These are phyloP conservation scores for Diaporthe helianthi DNA, from an alignment of 2,329 filamentous ascomycete species.

Conservation along the genomic window DNA sequence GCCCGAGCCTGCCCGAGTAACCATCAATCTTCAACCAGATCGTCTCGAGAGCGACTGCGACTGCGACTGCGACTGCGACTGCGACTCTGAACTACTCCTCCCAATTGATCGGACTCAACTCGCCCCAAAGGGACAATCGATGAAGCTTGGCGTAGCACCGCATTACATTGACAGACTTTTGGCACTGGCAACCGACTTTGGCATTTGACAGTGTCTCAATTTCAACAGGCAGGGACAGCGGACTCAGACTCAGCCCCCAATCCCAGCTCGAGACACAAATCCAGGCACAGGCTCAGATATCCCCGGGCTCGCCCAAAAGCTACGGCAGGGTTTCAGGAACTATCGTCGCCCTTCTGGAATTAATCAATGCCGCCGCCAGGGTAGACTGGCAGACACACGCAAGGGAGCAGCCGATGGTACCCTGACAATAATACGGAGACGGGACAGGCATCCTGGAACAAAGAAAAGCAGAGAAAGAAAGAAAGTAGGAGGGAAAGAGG, in stretches of 20 bases:
- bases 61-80: slow-evolving; percentile 5
- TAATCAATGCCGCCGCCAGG: slow-evolving; percentile 23
- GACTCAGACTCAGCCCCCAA: not conserved
- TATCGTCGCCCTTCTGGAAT: slow-evolving; percentile 20
- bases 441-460: slow-evolving; percentile 20
- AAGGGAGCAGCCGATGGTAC: slow-evolving; percentile 25
- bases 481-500: not conserved
- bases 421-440: slow-evolving; percentile 16
- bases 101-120: slow-evolving; percentile 19
- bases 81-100: not conserved
- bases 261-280: not conserved
- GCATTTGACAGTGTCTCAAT: slow-evolving; percentile 21
- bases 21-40: not conserved
- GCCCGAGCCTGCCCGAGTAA: slow-evolving; percentile 4
- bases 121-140: not conserved
- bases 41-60: slow-evolving; percentile 12
- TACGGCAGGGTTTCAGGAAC: slow-evolving; percentile 20
- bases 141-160: slow-evolving; percentile 13
- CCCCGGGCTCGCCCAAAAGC: slow-evolving; percentile 1
- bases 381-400: slow-evolving; percentile 17
- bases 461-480: not conserved
- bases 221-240: slow-evolving; percentile 11
- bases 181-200: not conserved
- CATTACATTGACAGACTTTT: slow-evolving; percentile 5
- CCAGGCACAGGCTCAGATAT: slow-evolving; percentile 13